phyloP scores from a whole-genome alignment of 1,284 basidiomycete species.

The Irpex lacteus region DNA sequence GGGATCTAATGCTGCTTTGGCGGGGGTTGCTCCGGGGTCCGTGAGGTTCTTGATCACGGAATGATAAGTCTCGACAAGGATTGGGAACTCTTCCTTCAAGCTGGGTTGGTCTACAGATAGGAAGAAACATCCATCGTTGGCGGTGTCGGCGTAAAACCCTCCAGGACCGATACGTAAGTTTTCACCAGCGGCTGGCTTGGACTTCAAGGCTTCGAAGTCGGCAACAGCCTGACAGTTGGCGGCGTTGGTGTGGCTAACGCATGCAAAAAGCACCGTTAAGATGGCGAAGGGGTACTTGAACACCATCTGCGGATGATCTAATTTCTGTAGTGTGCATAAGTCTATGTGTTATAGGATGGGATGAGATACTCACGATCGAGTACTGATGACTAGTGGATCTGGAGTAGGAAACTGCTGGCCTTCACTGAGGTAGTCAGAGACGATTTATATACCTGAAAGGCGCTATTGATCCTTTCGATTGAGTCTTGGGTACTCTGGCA shows the following conservation, averaged over 20 bases:
- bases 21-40: neutral
- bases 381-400: too few species aligned
- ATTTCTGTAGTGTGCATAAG: neutral
- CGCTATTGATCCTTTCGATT: too few species aligned
- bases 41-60: neutral
- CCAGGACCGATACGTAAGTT: neutral
- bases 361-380: too few species aligned
- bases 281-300: neutral
- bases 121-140: neutral
- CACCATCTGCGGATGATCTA: neutral
- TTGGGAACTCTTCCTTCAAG: neutral
- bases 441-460: too few species aligned
- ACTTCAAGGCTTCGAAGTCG: neutral
- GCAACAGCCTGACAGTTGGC: neutral
- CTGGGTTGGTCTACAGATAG: neutral
- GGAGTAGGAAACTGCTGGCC: too few species aligned
- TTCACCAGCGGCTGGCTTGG: neutral
- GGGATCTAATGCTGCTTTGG: neutral
- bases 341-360: too few species aligned
- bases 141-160: neutral
- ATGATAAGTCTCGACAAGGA: neutral
- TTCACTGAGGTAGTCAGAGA: too few species aligned
- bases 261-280: neutral
- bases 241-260: neutral
- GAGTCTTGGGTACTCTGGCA: too few species aligned